These are phyloP conservation scores for Penium margaritaceum DNA, from an alignment of 139 green algal genomes.

Conservation along the genomic window DNA sequence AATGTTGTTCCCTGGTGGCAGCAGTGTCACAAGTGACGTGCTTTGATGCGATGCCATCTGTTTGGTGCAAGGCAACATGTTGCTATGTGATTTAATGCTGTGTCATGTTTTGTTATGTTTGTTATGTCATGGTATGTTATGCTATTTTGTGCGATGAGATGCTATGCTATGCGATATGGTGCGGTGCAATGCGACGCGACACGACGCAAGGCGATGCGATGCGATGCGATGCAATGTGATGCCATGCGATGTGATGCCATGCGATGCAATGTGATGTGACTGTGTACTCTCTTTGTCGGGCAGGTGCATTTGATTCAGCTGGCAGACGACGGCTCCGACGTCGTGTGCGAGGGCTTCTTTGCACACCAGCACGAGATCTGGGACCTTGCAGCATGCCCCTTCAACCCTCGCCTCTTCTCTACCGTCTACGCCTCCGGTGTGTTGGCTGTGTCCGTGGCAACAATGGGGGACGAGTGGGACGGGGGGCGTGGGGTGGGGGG, in stretches of 20 bases:
- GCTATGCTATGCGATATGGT: conserved; percentile 24
- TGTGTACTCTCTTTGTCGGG: background rate
- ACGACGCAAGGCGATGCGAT: no score
- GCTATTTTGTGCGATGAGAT: no score
- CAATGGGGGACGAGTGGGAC: background rate
- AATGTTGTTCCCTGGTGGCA: no score
- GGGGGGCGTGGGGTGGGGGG: background rate
- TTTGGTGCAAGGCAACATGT: no score
- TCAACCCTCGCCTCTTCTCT: conserved; percentile 24
- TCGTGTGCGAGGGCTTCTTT: conserved; percentile 30
- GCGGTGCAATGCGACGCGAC: no score
- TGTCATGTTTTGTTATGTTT: background rate
- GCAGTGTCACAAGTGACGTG: no score
- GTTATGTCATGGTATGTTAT: background rate
- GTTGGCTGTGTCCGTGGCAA: no score
- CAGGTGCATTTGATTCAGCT: conserved; percentile 34
- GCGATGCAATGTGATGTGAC: background rate
- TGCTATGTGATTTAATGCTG: background rate
- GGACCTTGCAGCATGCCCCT: conserved; percentile 33
- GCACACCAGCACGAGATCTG: conserved; percentile 35
- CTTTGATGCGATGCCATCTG: no score
- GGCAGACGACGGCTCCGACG: conserved; percentile 16
- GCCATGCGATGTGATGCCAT: no score
- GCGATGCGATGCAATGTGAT: no score
- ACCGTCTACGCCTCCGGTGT: conserved; percentile 17